Conservation (phyloP, 2,329 filamentous ascomycete species). For the Arthroderma uncinatum region DNA sequence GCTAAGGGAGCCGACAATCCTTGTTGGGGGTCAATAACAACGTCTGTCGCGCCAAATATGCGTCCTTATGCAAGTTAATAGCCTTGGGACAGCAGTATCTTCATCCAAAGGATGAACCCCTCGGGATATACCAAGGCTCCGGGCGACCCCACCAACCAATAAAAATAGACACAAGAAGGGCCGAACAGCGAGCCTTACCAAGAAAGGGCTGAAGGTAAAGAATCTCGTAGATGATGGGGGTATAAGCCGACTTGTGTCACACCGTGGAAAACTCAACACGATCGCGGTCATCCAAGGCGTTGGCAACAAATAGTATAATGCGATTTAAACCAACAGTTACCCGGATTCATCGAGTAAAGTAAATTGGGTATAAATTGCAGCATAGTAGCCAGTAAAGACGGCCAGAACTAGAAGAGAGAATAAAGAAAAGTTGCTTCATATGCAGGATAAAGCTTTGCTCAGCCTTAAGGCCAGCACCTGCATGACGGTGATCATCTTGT, state of each 20-base stretch:
- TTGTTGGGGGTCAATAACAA: neutral
- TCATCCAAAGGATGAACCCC: neutral
- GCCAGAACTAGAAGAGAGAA: neutral
- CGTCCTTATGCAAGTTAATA: neutral
- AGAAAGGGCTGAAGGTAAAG: neutral
- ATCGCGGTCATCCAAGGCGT: neutral
- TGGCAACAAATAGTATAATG: neutral
- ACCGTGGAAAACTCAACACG: neutral
- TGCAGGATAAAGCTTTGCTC: neutral
- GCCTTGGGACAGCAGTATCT: neutral
- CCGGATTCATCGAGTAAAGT: neutral
- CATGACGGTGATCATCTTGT: neutral
- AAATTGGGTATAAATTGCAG: neutral
- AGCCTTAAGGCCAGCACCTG: neutral
- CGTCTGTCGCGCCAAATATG: neutral
- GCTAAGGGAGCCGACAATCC: neutral
- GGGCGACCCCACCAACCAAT: neutral
- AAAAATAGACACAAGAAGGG: neutral
- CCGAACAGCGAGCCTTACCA: neutral
- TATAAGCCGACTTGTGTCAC: neutral
- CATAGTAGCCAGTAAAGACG: neutral
- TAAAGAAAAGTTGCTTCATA: neutral
- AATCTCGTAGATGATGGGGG: neutral
- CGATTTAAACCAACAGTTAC: neutral
- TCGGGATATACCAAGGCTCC: neutral